Conservation (phyloP, 2,329 filamentous ascomycete species). For the Onygena corvina region DNA sequence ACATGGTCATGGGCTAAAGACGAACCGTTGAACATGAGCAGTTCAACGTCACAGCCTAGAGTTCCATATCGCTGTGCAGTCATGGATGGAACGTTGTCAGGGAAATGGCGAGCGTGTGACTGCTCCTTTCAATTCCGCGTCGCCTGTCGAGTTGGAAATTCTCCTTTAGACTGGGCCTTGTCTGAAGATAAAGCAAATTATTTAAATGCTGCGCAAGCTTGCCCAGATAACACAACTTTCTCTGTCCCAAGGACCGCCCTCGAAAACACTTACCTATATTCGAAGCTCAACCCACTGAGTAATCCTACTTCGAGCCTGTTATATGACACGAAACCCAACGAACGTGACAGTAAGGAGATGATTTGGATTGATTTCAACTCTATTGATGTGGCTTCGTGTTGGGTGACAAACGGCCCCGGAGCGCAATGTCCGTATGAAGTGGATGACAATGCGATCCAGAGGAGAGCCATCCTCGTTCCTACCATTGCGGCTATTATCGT, state of each 20-base stretch:
- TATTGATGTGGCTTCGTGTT: constrained; percentile 45
- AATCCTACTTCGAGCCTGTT: neutral
- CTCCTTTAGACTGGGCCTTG: constrained; percentile 49
- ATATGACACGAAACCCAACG: neutral
- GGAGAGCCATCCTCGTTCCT: constrained; percentile 46
- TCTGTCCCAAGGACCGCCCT: constrained; percentile 49
- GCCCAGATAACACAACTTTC: constrained; percentile 41
- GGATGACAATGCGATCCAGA: constrained; percentile 32
- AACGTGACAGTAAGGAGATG: constrained; percentile 17
- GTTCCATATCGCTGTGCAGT: constrained; percentile 45
- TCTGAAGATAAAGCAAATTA: constrained; percentile 35
- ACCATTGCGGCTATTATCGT: constrained; percentile 52
- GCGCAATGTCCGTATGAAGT: constrained; percentile 47
- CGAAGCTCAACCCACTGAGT: constrained; percentile 26
- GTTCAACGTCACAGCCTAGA: constrained; percentile 18
- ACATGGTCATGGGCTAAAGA: constrained; percentile 50
- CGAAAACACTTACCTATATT: constrained; percentile 49
- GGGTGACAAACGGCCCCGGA: constrained; percentile 46
- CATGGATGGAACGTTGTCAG: constrained; percentile 37
- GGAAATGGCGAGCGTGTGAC: constrained; percentile 48
- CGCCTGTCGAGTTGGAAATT: constrained; percentile 43
- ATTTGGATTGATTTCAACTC: constrained; percentile 53
- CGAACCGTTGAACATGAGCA: constrained; percentile 42
- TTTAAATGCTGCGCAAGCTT: constrained; percentile 35
- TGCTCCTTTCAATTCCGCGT: constrained; percentile 42